Base-by-base conservation (phyloP, 768 basidiomycete species). In the Mycena galericulata region DNA sequence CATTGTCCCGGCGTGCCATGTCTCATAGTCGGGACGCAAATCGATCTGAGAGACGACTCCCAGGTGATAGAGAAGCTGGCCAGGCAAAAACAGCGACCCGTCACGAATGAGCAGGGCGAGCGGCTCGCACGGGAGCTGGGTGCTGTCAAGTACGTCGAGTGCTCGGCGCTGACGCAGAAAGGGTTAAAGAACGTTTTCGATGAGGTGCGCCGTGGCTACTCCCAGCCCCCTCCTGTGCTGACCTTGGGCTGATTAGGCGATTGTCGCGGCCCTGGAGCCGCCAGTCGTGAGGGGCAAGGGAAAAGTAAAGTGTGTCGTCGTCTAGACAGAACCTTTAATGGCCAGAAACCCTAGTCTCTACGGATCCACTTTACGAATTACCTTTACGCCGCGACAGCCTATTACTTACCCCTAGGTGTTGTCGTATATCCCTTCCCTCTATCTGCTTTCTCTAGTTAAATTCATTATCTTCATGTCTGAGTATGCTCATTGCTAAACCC, bases 131-230 rank as follows among this genome's bases (percentile, higher is more conserved):
- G 95, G 81, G 98, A 99, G 75, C 86, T 99, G 41, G 98, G 98
- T 34, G 97, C 97, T 30, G 97, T 99, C 81, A 99, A 98, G 81
- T 99, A 98, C 78, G 97, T 98, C 56, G 98, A 99, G 83, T 99
- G 98, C 83, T 98, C 97, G 62, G 98, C 98, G 58, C 83, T 99
- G 86, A 99, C 97, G 73, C 98, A 99, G 88, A 96, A 96, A 87
- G 98, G 98, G 30, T 82, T 99, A 81, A 99, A 99, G 93, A 99
- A 99, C 80, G 98, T 99, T 69, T 99, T 99, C 79, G 98, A 99
- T 79, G 98, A 99, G 92, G 96, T 95, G 79, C 78, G 92, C 85
- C 30, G 1, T 40, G 51, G n/a, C 40, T 24, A 17, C 10, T 3
- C 8, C 20, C 6, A 14, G 15, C 65, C 62, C 57, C 62, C n/a